Evolutionary conservation across 2,329 filamentous ascomycete genomes (phyloP).

Genomic region (Dactylonectria estremocensis): DNA sequence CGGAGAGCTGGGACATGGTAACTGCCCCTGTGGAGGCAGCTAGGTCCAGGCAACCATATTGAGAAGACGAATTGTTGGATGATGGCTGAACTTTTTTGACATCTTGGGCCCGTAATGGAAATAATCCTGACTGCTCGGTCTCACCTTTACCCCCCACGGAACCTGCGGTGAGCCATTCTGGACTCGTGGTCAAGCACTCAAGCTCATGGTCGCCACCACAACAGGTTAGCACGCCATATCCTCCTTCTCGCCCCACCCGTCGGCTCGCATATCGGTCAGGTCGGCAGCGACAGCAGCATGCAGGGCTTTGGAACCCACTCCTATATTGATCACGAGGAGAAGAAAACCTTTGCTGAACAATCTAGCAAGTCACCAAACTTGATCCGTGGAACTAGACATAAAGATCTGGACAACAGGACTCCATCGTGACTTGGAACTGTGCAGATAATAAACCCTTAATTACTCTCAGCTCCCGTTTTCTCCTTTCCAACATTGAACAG

Average conservation of each 20-base stretch:
- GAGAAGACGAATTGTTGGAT: too few relatives aligned
- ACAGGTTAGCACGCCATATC: neutral
- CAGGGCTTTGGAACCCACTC: neutral
- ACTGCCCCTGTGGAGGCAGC: too few relatives aligned
- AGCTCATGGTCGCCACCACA: neutral
- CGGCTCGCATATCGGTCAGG: neutral
- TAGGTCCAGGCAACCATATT: too few relatives aligned
- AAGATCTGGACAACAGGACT: neutral
- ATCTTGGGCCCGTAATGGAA: neutral
- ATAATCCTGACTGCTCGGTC: neutral
- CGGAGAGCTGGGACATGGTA: too few relatives aligned
- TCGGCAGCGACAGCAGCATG: neutral
- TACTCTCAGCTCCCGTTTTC: neutral
- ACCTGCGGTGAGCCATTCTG: neutral
- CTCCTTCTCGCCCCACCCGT: neutral
- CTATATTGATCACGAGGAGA: neutral
- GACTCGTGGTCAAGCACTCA: neutral
- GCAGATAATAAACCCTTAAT: neutral
- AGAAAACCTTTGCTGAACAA: neutral
- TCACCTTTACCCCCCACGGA: neutral
- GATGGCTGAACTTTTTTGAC: too few relatives aligned
- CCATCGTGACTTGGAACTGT: neutral
- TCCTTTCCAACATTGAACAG: neutral
- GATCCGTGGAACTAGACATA: neutral
- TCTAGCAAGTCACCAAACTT: neutral